A percentile compares a stretch with the other conserved stretches of the same genome.
phyloP scores from a whole-genome alignment of 106 monocot species.

The Triglochin maritima region DNA sequence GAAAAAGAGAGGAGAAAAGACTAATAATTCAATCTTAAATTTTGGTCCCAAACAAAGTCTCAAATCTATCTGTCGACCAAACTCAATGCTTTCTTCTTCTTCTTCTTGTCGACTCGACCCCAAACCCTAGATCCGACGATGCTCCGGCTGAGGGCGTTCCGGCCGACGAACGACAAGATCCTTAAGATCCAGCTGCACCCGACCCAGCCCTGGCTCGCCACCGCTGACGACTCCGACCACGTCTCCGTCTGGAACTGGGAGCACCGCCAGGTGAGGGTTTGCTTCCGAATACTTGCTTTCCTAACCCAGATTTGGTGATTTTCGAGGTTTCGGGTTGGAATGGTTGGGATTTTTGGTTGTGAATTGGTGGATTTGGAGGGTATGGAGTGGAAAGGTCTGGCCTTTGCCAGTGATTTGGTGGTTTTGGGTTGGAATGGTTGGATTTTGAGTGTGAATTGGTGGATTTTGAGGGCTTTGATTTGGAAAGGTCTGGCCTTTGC shows the following conservation, averaged over 20 bases:
- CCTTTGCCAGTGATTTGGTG: not conserved
- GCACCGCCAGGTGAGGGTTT: conserved; percentile 71
- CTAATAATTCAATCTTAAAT: too few relatives aligned
- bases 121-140: conserved; percentile 14
- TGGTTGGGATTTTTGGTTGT: not conserved
- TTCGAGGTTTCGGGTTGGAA: not conserved
- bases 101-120: too few relatives aligned
- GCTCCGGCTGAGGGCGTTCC: conserved; percentile 90
- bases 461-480: not conserved
- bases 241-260: conserved; percentile 99
- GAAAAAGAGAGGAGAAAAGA: too few relatives aligned
- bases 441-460: not conserved
- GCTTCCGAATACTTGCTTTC: not conserved
- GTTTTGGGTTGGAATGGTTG: not conserved
- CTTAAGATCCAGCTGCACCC: conserved; percentile 97
- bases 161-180: conserved; percentile 78
- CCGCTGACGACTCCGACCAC: conserved; percentile 86
- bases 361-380: not conserved
- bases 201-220: conserved; percentile 95
- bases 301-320: not conserved
- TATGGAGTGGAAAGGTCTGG: not conserved
- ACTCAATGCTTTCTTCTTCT: too few relatives aligned
- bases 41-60: too few relatives aligned
- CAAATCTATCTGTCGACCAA: too few relatives aligned
- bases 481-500: not conserved